Evolutionary conservation across 2,329 filamentous ascomycete species (phyloP).

Genomic region (Fonsecaea pedrosoi): DNA sequence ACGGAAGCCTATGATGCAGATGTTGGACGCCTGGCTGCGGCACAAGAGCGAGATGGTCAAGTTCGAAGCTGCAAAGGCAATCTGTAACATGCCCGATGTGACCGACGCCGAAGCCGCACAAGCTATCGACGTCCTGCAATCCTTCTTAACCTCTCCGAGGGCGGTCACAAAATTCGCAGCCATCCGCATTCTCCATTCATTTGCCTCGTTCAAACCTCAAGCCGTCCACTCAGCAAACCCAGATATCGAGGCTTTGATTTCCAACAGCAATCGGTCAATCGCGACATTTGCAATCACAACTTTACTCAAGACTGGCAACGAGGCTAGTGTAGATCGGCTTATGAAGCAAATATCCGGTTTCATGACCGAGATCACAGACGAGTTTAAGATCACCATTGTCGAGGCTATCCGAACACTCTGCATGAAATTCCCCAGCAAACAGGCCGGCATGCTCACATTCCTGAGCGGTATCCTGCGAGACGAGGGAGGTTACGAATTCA

Average conservation of each 20-base stretch:
- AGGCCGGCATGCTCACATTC: slow-evolving; percentile 97
- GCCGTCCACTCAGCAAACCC: slow-evolving; percentile 94
- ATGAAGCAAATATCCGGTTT: slow-evolving; percentile 99
- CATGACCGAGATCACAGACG: slow-evolving; percentile 98
- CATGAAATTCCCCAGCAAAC: slow-evolving; percentile 97
- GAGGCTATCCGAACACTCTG: slow-evolving; percentile 96
- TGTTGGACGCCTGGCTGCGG: slow-evolving; percentile 93
- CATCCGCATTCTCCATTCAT: slow-evolving; percentile 93
- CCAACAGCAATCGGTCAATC: slow-evolving; percentile 95
- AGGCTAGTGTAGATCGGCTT: slow-evolving; percentile 91
- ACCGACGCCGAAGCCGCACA: slow-evolving; percentile 90
- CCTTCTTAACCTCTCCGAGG: slow-evolving; percentile 94
- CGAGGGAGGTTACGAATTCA: slow-evolving; percentile 98
- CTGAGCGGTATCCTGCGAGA: slow-evolving; percentile 95
- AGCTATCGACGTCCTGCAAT: slow-evolving; percentile 91
- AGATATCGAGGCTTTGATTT: slow-evolving; percentile 95
- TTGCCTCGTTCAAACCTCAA: slow-evolving; percentile 93
- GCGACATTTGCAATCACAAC: slow-evolving; percentile 98
- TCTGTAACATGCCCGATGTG: slow-evolving; percentile 92
- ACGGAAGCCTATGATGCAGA: slow-evolving; percentile 93
- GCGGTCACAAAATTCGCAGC: slow-evolving; percentile 97
- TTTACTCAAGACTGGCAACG: slow-evolving; percentile 96
- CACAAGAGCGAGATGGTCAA: slow-evolving; percentile 99
- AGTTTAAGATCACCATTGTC: slow-evolving; percentile 99
- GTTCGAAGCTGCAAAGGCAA: slow-evolving; percentile 97